A percentile compares a stretch with the other conserved stretches of the same genome.
phyloP scores from a whole-genome alignment of 179 eudicot genomes.

The Actinidia arguta region DNA sequence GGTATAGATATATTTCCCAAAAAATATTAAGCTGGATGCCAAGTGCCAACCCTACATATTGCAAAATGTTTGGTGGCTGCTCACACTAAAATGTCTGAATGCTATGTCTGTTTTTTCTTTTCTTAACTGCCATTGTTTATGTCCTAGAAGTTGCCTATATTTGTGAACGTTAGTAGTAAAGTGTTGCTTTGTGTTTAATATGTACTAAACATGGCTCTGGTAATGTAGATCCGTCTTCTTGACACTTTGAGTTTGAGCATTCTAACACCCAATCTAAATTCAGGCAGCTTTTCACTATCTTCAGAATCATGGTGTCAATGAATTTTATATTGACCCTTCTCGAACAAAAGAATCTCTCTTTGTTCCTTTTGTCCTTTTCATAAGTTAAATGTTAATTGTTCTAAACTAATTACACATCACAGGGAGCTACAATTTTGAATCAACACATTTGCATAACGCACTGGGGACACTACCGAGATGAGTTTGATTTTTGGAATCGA shows the following conservation, averaged over 20 bases:
- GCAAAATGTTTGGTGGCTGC: background rate
- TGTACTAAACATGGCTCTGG: background rate
- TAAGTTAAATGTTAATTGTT: background rate
- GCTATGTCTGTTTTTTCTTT: background rate
- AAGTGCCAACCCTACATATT: background rate
- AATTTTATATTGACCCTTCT: background rate
- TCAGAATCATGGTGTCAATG: background rate
- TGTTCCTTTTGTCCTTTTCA: slow-evolving; percentile 7
- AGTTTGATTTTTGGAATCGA: slow-evolving; percentile 57
- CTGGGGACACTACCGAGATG: slow-evolving; percentile 63
- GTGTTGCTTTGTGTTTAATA: background rate
- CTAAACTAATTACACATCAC: slow-evolving; percentile 1
- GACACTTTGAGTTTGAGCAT: background rate
- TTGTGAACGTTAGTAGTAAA: too few species aligned
- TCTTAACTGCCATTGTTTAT: too few species aligned
- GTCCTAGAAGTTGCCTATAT: too few species aligned
- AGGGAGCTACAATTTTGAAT: slow-evolving; percentile 80
- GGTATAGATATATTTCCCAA: background rate
- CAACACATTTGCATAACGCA: slow-evolving; percentile 66
- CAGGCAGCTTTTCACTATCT: background rate
- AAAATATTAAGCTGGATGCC: background rate
- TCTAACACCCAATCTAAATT: too few species aligned
- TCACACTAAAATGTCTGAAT: background rate
- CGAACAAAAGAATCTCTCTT: background rate
- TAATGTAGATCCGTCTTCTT: background rate